Percentiles rank a stretch among this genome's conserved stretches.
These are phyloP conservation scores for sorghum (Sorghum bicolor) DNA, from an alignment of 176 grass and related monocot species.

Conservation along the genomic window Sorghum_bicolor_NCBIv3 NC_012870.2:65591501-65592000, in stretches of 20 bases:
- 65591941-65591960: too few species aligned
- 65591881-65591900: too few species aligned
- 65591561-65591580: conserved; percentile 88
- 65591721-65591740: conserved; percentile 1
- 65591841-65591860: too few species aligned
- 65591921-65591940: too few species aligned
- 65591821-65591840: too few species aligned
- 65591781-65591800: too few species aligned
- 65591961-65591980: too few species aligned
- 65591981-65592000: too few species aligned
- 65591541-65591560: conserved; percentile 94
- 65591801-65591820: too few species aligned
- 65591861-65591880: too few species aligned
- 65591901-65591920: too few species aligned
- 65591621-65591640: conserved; percentile 3
- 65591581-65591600: conserved; percentile 52
- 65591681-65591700: conserved; percentile 5
- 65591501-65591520: conserved; percentile 58
- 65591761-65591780: not conserved
- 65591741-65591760: conserved; percentile 9
- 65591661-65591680: not conserved
- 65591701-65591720: not conserved
- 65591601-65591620: not conserved
- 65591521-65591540: conserved; percentile 91
- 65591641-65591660: not conserved